phyloP scores from a whole-genome alignment of 257 asterid genomes.

The Rauvolfia tetraphylla region DNA sequence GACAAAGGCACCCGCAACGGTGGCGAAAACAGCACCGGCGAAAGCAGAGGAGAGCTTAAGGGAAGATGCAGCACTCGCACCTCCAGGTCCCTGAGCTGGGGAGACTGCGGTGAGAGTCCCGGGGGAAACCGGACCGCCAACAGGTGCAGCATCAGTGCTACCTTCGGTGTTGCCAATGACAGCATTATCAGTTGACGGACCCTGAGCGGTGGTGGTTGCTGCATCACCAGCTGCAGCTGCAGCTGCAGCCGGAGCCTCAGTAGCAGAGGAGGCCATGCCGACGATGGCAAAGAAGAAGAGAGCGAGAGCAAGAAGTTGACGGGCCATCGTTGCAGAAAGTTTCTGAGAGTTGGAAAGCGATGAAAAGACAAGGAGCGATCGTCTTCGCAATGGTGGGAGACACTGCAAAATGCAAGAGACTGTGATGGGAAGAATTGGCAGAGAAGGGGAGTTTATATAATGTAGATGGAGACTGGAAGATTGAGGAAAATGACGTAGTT shows the following conservation, averaged over 20 bases:
- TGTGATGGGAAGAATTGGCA: not conserved
- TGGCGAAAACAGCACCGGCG: constrained; percentile 24
- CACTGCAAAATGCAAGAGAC: constrained; percentile 7
- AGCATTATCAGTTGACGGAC: constrained; percentile 11
- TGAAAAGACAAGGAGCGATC: not conserved
- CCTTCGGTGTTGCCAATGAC: constrained; percentile 34
- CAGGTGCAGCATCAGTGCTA: constrained; percentile 38
- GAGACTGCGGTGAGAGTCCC: constrained; percentile 25
- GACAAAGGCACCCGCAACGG: constrained; percentile 41
- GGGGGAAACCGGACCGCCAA: constrained; percentile 47
- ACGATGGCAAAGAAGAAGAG: constrained; percentile 44
- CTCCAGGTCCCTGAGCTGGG: constrained; percentile 21
- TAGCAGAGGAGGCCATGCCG: constrained; percentile 34
- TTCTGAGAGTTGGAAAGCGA: not conserved
- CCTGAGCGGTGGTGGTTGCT: not conserved
- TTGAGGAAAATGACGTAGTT: not conserved
- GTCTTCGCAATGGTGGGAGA: constrained; percentile 1
- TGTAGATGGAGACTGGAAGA: not conserved
- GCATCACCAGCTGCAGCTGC: constrained; percentile 2
- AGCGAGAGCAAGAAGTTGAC: constrained; percentile 36
- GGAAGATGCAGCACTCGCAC: constrained; percentile 17
- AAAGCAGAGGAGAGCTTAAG: constrained; percentile 20
- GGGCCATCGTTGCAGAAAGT: constrained; percentile 15
- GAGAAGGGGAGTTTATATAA: constrained; percentile 4
- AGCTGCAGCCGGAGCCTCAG: constrained; percentile 12